Evolutionary conservation across 1,139 yeast genomes (phyloP), one percentile per base, ranked within the genome.

Genomic region (Nematodospora anomalae): DNA sequence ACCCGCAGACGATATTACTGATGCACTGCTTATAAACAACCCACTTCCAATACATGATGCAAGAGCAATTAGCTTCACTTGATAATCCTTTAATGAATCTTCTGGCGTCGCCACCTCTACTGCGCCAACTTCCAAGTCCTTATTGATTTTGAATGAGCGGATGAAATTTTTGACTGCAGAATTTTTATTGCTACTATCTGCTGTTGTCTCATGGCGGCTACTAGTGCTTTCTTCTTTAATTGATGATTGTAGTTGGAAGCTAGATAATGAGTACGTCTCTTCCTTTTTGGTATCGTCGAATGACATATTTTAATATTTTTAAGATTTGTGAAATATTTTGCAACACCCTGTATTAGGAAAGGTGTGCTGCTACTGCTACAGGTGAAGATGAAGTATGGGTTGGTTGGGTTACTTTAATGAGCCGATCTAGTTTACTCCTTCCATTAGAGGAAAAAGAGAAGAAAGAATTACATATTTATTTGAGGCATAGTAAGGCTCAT

Each of bases 1-100:
- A 12, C 90, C 90, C 29, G 84, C 83, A 25, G 64, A 59, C 21
- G 64, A 54, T 32, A 82, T 57, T 16, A 70, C 69, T 11, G 55
- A 47, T 16, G 63, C 64, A 42, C 58, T 52, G 11, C 62, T 61
- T 15, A 61, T 57, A 29, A 60, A 58, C 30, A 69, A 59, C 15
- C 74, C 74, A 2, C 71, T 61, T 4, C 96, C 96, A 41, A 87
- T 83, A 47, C 92, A 84, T 20, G 94, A 86, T 15, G 94, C 95
- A 35, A 87, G 69, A 29, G 95, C 88, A 47, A 88, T 84, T 79
- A 83, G 72, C 47, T 79, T 74, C 31, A 64, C 52, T 39, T 62
- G 69, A 41, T 68, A 52, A 15, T 60, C 50, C 37, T 58, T 60
- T 40, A 66, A 55, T 13, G 33, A 32, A 35, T 46, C 49, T 27